Evolutionary conservation across 2,329 filamentous ascomycete species (phyloP), one percentile per base, ranked within the genome.

Genomic region (Rhytidhysteron rufulum): DNA sequence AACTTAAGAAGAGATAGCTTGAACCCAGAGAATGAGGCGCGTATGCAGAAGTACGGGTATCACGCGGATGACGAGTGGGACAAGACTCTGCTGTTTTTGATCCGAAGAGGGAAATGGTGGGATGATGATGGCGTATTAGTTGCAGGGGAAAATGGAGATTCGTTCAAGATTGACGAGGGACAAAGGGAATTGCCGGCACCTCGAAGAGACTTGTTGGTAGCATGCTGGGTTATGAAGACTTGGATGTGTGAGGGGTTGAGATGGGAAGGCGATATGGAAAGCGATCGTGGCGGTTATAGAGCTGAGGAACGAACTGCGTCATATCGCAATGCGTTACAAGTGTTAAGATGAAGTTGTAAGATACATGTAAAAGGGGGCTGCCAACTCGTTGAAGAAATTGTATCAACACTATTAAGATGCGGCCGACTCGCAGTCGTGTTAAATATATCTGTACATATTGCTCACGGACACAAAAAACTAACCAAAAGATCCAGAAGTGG

Each of bases 211-310:
- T 32, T 55, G 36, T 34, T 57, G 40, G 45, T 60, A 29, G 47
- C 46, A 19, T 60, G 54, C 39, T 60, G 54, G 55, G 42, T 54
- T 16, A 53, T 53, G 49, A 47, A 40, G 42, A 22, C 47, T 9
- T 60, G 55, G 55, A 44, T 41, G 36, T 41, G 17, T 13, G 48
- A 48, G 21, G 50, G 47, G 20, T 18, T 51, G 27, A 32, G 49
- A 31, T 57, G 52, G 50, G 44, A 48, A 15, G 39, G 39, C 10
- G 48, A 53, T 42, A n/a, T 47, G 39, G 25, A n/a, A n/a, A n/a
- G n/a, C n/a, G n/a, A n/a, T n/a, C n/a, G n/a, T n/a, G n/a, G n/a
- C 13, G 24, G 24, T 13, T 27, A 8, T 7, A 13, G 24, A 27
- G 24, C 7, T 27, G 24, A 27, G 24, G 24, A 27, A 27, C 24